Conservation (phyloP, 257 asterid genomes). For the Ophiorrhiza pumila region DNA sequence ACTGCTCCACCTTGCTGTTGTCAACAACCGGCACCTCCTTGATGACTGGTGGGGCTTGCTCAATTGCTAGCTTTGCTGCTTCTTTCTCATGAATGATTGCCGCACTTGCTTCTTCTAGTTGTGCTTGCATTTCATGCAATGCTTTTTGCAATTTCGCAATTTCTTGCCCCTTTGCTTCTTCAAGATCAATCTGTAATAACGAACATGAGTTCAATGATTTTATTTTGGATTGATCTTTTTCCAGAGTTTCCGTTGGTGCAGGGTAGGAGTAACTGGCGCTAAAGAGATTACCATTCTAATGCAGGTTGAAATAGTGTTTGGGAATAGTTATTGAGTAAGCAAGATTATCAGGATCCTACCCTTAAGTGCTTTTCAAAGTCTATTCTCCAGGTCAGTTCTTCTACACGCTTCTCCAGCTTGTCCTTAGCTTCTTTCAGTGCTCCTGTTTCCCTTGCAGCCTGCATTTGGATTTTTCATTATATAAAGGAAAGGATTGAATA, state of each 20-base stretch:
- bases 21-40: constrained; percentile 82
- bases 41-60: constrained; percentile 90
- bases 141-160: constrained; percentile 59
- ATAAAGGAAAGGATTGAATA: constrained; percentile 12
- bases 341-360: constrained; percentile 35
- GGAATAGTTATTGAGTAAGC: neutral
- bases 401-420: constrained; percentile 91
- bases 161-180: constrained; percentile 90
- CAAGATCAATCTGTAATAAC: constrained; percentile 63
- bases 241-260: too few relatives aligned
- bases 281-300: constrained; percentile 10
- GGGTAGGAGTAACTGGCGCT: too few relatives aligned
- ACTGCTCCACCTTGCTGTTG: constrained; percentile 67
- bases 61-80: constrained; percentile 83
- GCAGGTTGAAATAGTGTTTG: neutral
- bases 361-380: constrained; percentile 86
- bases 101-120: constrained; percentile 70
- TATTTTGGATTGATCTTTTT: constrained; percentile 5
- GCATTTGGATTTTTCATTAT: constrained; percentile 26
- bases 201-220: constrained; percentile 13
- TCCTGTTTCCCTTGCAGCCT: constrained; percentile 96
- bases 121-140: constrained; percentile 57
- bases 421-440: constrained; percentile 94
- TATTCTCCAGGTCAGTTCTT: constrained; percentile 87
- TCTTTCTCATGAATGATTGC: constrained; percentile 70